Evolutionary conservation across 768 basidiomycete genomes (phyloP).

Genomic region (Clitopilus hobsonii): DNA sequence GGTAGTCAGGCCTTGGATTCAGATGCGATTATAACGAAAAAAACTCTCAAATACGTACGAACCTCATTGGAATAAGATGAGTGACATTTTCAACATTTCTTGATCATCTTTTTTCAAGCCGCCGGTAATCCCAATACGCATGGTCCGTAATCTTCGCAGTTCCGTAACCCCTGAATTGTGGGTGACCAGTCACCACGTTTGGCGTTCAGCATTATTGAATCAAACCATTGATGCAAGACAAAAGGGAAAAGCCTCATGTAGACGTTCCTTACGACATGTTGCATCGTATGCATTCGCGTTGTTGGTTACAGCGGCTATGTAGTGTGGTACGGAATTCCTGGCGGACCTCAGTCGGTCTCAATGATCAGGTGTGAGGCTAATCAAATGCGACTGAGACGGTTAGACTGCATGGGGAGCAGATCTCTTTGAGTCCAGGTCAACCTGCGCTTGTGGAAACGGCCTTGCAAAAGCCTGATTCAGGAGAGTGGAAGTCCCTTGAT

Average conservation of each 20-base stretch:
- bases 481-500: background rate
- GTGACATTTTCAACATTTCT: background rate
- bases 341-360: background rate
- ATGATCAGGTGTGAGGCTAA: background rate
- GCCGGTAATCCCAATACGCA: background rate
- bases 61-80: too few species aligned
- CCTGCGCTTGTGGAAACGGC: too few species aligned
- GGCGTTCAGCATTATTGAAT: too few species aligned
- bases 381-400: background rate
- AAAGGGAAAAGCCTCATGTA: background rate
- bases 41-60: too few species aligned
- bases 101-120: background rate
- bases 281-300: too few species aligned
- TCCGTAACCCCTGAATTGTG: background rate
- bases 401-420: background rate
- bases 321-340: background rate
- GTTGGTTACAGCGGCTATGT: too few species aligned
- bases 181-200: too few species aligned
- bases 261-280: background rate
- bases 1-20: too few species aligned
- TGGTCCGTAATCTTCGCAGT: background rate
- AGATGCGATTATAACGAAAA: too few species aligned
- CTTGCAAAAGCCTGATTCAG: background rate
- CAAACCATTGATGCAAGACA: too few species aligned
- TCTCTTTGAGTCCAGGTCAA: background rate